These are phyloP conservation scores for Casuarina glauca DNA, from an alignment of 306 rosid species.

Conservation along the genomic window DNA sequence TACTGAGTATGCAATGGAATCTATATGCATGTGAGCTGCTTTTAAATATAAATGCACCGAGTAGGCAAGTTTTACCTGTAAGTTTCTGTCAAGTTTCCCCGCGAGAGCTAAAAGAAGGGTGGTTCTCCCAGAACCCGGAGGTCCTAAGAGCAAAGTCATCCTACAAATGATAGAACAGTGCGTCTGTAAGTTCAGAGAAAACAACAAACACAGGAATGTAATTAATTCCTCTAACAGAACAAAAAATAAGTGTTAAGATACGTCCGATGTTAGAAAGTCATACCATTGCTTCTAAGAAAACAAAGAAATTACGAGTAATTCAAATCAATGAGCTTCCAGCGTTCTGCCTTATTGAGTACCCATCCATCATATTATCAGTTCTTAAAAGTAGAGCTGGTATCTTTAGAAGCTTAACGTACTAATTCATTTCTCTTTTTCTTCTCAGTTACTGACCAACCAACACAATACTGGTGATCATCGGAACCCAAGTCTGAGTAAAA, in stretches of 20 bases:
- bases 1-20: not conserved
- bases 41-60: conserved; percentile 22
- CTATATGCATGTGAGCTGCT: not conserved
- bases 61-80: conserved; percentile 48
- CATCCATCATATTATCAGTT: too few species aligned
- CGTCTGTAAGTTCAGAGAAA: not conserved
- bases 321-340: too few species aligned
- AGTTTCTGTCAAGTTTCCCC: conserved; percentile 64
- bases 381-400: too few species aligned
- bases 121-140: conserved; percentile 86
- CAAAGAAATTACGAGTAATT: not conserved
- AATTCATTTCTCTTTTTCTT: not conserved
- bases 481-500: not conserved
- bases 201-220: conserved; percentile 38
- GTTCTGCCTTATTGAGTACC: too few species aligned
- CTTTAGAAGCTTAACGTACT: too few species aligned
- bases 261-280: not conserved
- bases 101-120: conserved; percentile 80
- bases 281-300: not conserved
- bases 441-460: not conserved
- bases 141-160: conserved; percentile 90
- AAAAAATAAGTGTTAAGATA: not conserved
- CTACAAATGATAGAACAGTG: conserved; percentile 33
- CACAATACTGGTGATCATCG: not conserved
- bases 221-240: conserved; percentile 25